These are phyloP conservation scores for Geotrichum klebahnii DNA, from an alignment of 1,139 yeast species.

Conservation along the genomic window DNA sequence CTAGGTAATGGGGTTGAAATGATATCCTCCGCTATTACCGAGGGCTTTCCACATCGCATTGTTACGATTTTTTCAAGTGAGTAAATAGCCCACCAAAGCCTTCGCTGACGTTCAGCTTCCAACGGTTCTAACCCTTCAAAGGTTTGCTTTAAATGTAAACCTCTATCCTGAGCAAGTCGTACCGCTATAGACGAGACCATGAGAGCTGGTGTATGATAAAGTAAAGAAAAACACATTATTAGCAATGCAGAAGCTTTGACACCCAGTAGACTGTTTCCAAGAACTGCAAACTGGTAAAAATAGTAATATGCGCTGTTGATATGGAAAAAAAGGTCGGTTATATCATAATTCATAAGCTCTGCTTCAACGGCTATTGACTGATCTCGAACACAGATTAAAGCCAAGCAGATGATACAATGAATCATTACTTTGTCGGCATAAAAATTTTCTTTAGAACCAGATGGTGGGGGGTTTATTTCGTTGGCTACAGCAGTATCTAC, in stretches of 20 bases:
- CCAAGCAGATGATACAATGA: conserved; percentile 26
- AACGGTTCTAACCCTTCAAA: conserved; percentile 40
- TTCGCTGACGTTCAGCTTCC: conserved; percentile 44
- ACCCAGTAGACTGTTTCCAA: conserved; percentile 26
- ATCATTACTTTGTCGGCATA: conserved; percentile 29
- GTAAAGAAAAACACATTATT: conserved; percentile 25
- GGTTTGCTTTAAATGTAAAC: conserved; percentile 58
- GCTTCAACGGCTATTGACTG: neutral
- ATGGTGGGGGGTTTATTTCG: conserved; percentile 17
- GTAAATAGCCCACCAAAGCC: conserved; percentile 57
- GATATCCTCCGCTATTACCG: conserved; percentile 51
- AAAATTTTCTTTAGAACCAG: conserved; percentile 23
- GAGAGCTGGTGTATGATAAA: conserved; percentile 45
- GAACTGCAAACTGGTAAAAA: conserved; percentile 23
- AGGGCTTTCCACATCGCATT: conserved; percentile 58
- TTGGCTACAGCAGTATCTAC: conserved; percentile 25
- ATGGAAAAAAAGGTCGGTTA: neutral
- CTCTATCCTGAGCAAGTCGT: conserved; percentile 60
- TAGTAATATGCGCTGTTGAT: conserved; percentile 27
- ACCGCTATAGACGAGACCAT: conserved; percentile 51
- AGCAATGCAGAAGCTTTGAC: conserved; percentile 28
- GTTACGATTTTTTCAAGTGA: conserved; percentile 53
- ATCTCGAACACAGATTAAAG: conserved; percentile 6
- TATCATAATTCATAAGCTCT: neutral
- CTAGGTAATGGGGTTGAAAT: conserved; percentile 26